These are phyloP conservation scores for Neocallimastix lanati DNA, from an alignment of 192 early-diverging fungal species.

Conservation along the genomic window DNA sequence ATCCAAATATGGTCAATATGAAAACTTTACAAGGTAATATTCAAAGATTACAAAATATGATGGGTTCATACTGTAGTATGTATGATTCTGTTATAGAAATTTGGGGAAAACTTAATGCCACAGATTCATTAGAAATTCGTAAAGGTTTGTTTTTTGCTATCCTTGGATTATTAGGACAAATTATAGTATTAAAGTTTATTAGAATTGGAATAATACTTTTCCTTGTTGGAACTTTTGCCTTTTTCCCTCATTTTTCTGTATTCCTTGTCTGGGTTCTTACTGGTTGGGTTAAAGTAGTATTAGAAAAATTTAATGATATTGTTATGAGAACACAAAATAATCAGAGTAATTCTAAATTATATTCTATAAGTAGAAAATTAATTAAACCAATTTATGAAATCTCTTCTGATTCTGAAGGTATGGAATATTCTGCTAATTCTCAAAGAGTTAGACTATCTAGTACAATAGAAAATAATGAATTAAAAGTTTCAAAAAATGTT, in stretches of 20 bases:
- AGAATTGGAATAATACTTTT: background rate
- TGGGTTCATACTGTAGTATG: background rate
- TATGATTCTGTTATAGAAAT: background rate
- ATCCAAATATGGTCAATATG: background rate
- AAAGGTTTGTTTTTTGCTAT: background rate
- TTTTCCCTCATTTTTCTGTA: background rate
- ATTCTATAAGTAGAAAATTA: background rate
- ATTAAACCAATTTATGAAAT: background rate
- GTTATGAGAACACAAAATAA: background rate
- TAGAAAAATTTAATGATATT: background rate
- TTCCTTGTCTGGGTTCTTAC: background rate
- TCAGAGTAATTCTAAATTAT: background rate
- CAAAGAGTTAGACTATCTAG: background rate
- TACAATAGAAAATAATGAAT: background rate
- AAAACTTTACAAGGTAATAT: background rate
- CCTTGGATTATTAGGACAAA: background rate
- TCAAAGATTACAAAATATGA: background rate
- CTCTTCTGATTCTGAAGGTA: background rate
- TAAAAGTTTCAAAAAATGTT: background rate
- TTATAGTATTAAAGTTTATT: background rate
- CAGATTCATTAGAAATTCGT: background rate
- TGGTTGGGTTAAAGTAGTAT: background rate
- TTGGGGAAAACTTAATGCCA: background rate
- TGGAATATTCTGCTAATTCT: background rate
- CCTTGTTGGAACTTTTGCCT: background rate